Conservation (phyloP, 345 rosid species). For the Linum tenue region DNA sequence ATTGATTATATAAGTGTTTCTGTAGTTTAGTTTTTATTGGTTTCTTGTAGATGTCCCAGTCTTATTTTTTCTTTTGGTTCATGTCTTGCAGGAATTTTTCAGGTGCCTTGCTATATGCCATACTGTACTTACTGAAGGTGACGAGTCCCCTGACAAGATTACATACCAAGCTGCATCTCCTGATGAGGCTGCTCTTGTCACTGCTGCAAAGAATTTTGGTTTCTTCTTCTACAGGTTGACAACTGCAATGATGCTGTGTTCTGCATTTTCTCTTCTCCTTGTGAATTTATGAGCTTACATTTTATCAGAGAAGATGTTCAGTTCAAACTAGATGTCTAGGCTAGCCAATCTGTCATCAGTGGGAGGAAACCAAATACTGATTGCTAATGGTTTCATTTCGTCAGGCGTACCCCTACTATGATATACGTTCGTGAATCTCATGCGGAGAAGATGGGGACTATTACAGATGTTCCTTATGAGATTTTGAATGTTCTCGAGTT, state of each 20-base stretch:
- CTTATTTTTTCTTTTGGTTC: constrained; percentile 9
- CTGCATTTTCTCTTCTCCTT: background rate
- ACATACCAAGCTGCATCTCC: constrained; percentile 99
- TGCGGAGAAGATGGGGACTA: constrained; percentile 90
- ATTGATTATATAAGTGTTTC: background rate
- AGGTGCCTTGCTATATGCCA: constrained; percentile 99
- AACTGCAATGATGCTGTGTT: background rate
- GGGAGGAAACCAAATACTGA: background rate
- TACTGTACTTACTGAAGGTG: constrained; percentile 98
- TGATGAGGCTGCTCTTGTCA: constrained; percentile 95
- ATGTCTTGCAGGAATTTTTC: constrained; percentile 69
- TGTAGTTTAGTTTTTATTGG: background rate
- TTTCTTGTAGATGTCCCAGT: background rate
- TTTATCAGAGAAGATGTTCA: background rate
- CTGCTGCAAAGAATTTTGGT: constrained; percentile 96
- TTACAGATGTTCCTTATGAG: constrained; percentile 78
- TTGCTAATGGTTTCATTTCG: constrained; percentile 11
- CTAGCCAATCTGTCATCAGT: background rate
- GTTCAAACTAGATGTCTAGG: background rate
- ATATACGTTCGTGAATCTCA: constrained; percentile 96
- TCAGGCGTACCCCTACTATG: constrained; percentile 90
- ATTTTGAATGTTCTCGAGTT: constrained; percentile 95
- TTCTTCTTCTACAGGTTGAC: constrained; percentile 88
- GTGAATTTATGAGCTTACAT: background rate
- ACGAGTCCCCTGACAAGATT: constrained; percentile 85